phyloP scores from a whole-genome alignment of 106 monocot species.

The Dendrobium chrysotoxum region DNA sequence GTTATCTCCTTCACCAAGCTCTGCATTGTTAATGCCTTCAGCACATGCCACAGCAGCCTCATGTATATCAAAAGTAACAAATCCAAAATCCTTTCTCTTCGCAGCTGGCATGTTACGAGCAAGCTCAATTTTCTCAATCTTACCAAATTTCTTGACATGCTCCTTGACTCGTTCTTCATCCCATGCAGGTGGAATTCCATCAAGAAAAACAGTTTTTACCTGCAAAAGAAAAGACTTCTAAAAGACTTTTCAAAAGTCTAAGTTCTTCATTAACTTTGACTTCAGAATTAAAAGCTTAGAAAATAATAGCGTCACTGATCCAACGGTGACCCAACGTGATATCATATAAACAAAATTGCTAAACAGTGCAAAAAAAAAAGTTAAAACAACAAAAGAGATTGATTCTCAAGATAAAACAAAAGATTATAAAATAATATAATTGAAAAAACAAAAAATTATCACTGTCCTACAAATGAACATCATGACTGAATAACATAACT shows the following conservation, averaged over 20 bases:
- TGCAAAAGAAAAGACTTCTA: slow-evolving; percentile 16
- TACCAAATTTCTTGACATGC: slow-evolving; percentile 77
- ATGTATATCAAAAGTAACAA: slow-evolving; percentile 90
- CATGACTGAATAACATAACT: background rate
- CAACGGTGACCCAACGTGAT: background rate
- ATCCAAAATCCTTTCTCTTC: slow-evolving; percentile 94
- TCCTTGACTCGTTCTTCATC: slow-evolving; percentile 82
- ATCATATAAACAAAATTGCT: background rate
- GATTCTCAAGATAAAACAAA: background rate
- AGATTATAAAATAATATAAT: background rate
- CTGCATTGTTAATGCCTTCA: slow-evolving; percentile 77
- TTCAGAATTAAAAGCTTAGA: background rate
- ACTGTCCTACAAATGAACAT: background rate
- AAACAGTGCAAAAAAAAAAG: background rate
- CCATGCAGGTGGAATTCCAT: slow-evolving; percentile 86
- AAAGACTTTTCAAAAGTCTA: background rate
- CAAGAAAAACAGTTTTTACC: slow-evolving; percentile 89
- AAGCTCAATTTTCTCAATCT: slow-evolving; percentile 84
- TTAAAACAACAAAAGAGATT: background rate
- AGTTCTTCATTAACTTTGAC: background rate
- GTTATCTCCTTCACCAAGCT: slow-evolving; percentile 74
- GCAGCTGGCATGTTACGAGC: slow-evolving; percentile 95
- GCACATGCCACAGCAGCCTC: slow-evolving; percentile 80
- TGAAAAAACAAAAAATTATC: background rate
- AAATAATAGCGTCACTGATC: background rate